These are phyloP conservation scores for Lipomyces sp. DNA, from an alignment of 805 yeast species.

Conservation along the genomic window DNA sequence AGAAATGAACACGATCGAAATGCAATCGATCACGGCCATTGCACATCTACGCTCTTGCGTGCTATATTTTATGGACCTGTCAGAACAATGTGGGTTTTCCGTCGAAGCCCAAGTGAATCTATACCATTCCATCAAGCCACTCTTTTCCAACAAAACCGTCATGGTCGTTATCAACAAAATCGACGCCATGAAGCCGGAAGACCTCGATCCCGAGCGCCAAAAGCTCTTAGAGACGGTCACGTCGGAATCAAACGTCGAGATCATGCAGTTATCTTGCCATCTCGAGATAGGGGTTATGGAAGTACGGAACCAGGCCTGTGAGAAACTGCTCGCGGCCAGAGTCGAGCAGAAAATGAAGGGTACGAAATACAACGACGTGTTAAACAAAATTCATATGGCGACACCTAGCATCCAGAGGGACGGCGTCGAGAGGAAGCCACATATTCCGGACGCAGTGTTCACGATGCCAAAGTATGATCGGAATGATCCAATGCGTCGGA, in stretches of 20 bases:
- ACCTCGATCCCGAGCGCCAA: slow-evolving; percentile 76
- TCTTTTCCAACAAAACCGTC: slow-evolving; percentile 95
- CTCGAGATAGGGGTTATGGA: slow-evolving; percentile 94
- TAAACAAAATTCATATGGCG: slow-evolving; percentile 95
- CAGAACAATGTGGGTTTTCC: slow-evolving; percentile 98
- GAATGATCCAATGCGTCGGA: slow-evolving; percentile 80
- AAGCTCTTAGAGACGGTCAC: slow-evolving; percentile 68
- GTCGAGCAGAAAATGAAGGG: slow-evolving; percentile 95
- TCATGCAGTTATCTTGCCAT: slow-evolving; percentile 90
- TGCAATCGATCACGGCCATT: slow-evolving; percentile 98
- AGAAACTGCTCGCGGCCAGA: slow-evolving; percentile 90
- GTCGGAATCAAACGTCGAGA: slow-evolving; percentile 71
- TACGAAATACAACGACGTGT: slow-evolving; percentile 82
- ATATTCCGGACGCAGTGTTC: slow-evolving; percentile 78
- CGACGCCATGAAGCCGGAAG: slow-evolving; percentile 85
- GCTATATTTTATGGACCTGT: slow-evolving; percentile 95
- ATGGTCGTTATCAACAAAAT: slow-evolving; percentile 94
- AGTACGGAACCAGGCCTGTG: slow-evolving; percentile 97
- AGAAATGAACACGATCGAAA: slow-evolving; percentile 99
- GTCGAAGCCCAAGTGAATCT: slow-evolving; percentile 96
- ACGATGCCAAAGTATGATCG: slow-evolving; percentile 68
- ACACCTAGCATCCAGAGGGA: slow-evolving; percentile 81
- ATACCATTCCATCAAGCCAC: slow-evolving; percentile 95
- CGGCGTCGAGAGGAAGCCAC: slow-evolving; percentile 72
- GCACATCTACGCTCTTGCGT: slow-evolving; percentile 98